These are phyloP conservation scores for Hypomontagnella submonticulosa DNA, from an alignment of 495 filamentous ascomycete species.

Conservation along the genomic window DNA sequence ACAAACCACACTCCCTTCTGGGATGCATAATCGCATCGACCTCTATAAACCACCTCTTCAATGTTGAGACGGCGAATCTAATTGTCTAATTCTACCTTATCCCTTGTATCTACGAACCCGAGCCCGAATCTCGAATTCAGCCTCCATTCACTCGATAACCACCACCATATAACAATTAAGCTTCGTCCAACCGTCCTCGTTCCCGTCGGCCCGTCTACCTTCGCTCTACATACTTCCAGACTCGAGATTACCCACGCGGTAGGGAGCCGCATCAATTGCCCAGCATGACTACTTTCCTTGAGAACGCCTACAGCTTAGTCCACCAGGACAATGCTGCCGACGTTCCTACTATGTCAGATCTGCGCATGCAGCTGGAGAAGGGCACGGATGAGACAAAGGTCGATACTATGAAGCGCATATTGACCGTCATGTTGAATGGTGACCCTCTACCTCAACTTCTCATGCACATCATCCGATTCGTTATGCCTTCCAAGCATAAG, in stretches of 20 bases:
- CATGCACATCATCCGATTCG: constrained; percentile 99
- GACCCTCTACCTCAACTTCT: constrained; percentile 94
- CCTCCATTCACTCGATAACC: constrained; percentile 8
- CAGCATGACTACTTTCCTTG: constrained; percentile 94
- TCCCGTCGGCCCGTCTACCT: constrained; percentile 1
- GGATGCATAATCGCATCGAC: constrained; percentile 43
- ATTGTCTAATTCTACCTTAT: constrained; percentile 26
- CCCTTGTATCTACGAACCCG: constrained; percentile 19
- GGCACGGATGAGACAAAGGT: constrained; percentile 96
- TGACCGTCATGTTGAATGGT: constrained; percentile 97
- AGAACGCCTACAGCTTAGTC: constrained; percentile 92
- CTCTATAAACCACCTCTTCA: constrained; percentile 33
- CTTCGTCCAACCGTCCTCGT: constrained; percentile 1
- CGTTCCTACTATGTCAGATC: constrained; percentile 86
- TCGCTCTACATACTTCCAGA: constrained; percentile 12
- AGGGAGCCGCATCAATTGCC: constrained; percentile 50
- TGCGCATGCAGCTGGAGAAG: constrained; percentile 95
- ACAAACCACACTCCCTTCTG: constrained; percentile 20
- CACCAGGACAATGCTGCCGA: constrained; percentile 95
- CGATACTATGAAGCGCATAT: constrained; percentile 97
- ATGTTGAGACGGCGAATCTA: constrained; percentile 25
- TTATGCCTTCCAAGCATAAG: constrained; percentile 98
- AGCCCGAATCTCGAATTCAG: background rate
- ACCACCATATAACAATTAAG: constrained; percentile 21
- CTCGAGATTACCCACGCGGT: constrained; percentile 35